phyloP scores from a whole-genome alignment of 176 grass and related monocot genomes.

The Aegilops tauschii region DNA sequence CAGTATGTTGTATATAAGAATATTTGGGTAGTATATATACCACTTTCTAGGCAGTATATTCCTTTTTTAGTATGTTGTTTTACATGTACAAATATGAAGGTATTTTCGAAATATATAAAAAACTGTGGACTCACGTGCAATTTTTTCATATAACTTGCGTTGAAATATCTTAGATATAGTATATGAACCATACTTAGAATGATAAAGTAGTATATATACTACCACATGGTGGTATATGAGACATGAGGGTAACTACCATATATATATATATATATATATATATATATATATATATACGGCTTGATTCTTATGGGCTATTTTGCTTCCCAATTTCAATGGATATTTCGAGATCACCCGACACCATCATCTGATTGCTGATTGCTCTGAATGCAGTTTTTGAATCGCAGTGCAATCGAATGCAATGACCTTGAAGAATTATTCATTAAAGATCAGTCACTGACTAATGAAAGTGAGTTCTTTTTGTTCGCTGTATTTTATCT shows the following conservation, averaged over 20 bases:
- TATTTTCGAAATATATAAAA: too few species aligned
- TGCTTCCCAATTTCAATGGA: background rate
- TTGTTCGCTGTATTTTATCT: conserved; percentile 13
- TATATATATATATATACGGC: background rate
- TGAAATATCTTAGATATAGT: too few species aligned
- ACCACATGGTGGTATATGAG: too few species aligned
- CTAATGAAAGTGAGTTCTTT: conserved; percentile 87
- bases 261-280: background rate
- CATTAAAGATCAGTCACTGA: conserved; percentile 91
- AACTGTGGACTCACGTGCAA: too few species aligned
- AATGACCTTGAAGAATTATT: conserved; percentile 86
- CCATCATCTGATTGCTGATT: background rate
- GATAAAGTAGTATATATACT: too few species aligned
- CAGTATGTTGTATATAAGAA: too few species aligned
- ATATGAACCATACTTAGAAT: too few species aligned
- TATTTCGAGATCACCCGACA: background rate
- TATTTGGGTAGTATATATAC: too few species aligned
- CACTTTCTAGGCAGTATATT: too few species aligned
- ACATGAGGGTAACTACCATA: background rate
- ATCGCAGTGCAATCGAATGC: conserved; percentile 76
- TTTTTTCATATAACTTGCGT: too few species aligned
- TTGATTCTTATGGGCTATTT: background rate
- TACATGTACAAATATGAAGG: too few species aligned
- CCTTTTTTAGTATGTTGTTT: too few species aligned
- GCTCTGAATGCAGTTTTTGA: conserved; percentile 62